phyloP scores from a whole-genome alignment of 2,329 filamentous ascomycete species.

The Chrysoporthe puriensis region DNA sequence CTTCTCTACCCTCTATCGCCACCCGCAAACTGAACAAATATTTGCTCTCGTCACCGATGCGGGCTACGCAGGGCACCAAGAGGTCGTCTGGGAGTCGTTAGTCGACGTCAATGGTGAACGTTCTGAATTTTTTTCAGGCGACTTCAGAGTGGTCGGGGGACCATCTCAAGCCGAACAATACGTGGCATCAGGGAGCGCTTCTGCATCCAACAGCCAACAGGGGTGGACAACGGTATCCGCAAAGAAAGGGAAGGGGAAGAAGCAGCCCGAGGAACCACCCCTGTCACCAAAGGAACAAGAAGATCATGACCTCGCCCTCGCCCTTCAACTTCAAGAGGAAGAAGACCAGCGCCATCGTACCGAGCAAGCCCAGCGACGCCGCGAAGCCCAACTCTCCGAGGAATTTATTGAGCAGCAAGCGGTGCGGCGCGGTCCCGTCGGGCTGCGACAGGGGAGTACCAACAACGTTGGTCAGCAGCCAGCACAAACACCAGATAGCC shows the following conservation, averaged over 20 bases:
- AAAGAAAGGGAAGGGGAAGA: slow-evolving; percentile 34
- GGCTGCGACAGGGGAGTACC: slow-evolving; percentile 17
- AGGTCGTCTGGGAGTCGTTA: slow-evolving; percentile 95
- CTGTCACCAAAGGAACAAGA: slow-evolving; percentile 65
- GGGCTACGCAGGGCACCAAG: slow-evolving; percentile 83
- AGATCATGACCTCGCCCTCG: slow-evolving; percentile 85
- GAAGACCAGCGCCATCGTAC: slow-evolving; percentile 78
- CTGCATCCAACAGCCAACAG: slow-evolving; percentile 34
- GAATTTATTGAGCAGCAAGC: slow-evolving; percentile 71
- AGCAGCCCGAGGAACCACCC: slow-evolving; percentile 33
- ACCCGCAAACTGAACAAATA: slow-evolving; percentile 75
- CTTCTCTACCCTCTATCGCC: slow-evolving; percentile 91
- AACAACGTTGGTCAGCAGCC: slow-evolving; percentile 16
- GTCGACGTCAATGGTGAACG: slow-evolving; percentile 84
- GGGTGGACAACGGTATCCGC: slow-evolving; percentile 61
- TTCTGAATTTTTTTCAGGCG: slow-evolving; percentile 84
- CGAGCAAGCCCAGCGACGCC: slow-evolving; percentile 62
- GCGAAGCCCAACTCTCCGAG: slow-evolving; percentile 71
- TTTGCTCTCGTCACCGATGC: slow-evolving; percentile 90
- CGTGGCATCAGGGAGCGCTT: slow-evolving; percentile 12
- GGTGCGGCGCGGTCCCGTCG: slow-evolving; percentile 17
- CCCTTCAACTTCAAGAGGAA: slow-evolving; percentile 91
- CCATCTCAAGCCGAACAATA: slow-evolving; percentile 33
- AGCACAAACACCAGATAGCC: slow-evolving; percentile 28
- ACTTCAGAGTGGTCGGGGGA: slow-evolving; percentile 83